Evolutionary conservation across 192 early-diverging fungal species (phyloP).

Genomic region (Linnemannia hyalina): DNA sequence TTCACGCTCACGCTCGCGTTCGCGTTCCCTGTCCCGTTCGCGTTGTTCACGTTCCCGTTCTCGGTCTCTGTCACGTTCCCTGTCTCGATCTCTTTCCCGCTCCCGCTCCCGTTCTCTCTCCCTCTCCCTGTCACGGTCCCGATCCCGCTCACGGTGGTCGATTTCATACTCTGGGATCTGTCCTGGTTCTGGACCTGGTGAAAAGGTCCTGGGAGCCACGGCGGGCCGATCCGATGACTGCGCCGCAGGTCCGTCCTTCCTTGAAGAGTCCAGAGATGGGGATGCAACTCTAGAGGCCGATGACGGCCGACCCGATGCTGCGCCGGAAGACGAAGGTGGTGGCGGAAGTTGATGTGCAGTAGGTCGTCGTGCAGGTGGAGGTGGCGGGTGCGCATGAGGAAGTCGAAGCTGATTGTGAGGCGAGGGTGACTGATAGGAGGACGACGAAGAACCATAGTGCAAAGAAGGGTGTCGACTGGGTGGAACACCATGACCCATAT

Average conservation of each 20-base stretch:
- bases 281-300: constrained; percentile 26
- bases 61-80: constrained; percentile 12
- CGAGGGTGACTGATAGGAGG: constrained; percentile 47
- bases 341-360: constrained; percentile 41
- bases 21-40: constrained; percentile 40
- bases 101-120: constrained; percentile 33
- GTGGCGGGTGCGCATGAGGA: constrained; percentile 51
- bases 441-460: constrained; percentile 35
- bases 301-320: background rate
- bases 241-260: constrained; percentile 9
- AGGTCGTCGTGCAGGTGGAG: constrained; percentile 48
- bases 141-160: constrained; percentile 21
- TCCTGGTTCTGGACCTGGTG: constrained; percentile 39
- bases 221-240: background rate
- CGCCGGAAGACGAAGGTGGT: constrained; percentile 18
- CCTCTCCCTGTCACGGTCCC: constrained; percentile 24
- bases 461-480: constrained; percentile 27
- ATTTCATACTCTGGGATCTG: constrained; percentile 55
- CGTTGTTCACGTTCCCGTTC: constrained; percentile 25
- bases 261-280: constrained; percentile 6
- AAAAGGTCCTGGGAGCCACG: constrained; percentile 11
- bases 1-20: constrained; percentile 39
- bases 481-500: constrained; percentile 25
- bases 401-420: constrained; percentile 53
- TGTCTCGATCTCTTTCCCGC: constrained; percentile 19